phyloP scores from a whole-genome alignment of 768 basidiomycete species.

The Chlorophyllum brunneum region DNA sequence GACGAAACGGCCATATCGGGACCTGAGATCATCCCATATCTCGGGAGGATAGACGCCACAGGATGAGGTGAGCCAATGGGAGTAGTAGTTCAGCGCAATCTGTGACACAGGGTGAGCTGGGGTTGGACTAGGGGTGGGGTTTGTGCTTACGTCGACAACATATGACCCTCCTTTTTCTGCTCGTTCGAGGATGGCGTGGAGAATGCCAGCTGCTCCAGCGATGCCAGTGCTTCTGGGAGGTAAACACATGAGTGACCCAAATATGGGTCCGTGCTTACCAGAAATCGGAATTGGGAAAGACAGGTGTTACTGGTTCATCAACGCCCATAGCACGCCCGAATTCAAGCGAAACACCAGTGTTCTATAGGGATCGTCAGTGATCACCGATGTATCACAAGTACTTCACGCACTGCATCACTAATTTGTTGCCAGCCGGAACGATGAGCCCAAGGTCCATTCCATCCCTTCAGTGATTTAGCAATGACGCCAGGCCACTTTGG shows the following conservation, averaged over 20 bases:
- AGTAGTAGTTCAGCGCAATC: constrained; percentile 24
- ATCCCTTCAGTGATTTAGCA: constrained; percentile 15
- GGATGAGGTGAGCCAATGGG: constrained; percentile 21
- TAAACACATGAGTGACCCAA: not conserved
- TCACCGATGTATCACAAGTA: too few relatives aligned
- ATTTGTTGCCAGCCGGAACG: constrained; percentile 23
- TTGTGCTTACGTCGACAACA: constrained; percentile 18
- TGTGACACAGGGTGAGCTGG: not conserved
- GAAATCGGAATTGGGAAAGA: constrained; percentile 20
- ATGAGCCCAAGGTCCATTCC: constrained; percentile 22
- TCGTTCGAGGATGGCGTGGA: constrained; percentile 18
- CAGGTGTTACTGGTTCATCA: constrained; percentile 20
- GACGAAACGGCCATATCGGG: constrained; percentile 13
- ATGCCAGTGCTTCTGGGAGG: constrained; percentile 21
- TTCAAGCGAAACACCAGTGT: constrained; percentile 18
- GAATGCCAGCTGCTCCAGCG: constrained; percentile 17
- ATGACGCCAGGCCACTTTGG: too few relatives aligned
- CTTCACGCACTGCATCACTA: constrained; percentile 21
- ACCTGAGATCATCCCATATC: constrained; percentile 20
- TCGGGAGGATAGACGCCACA: constrained; percentile 18
- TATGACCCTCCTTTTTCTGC: constrained; percentile 20
- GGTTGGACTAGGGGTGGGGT: not conserved
- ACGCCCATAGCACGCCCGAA: constrained; percentile 20
- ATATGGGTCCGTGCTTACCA: constrained; percentile 6
- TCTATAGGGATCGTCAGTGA: constrained; percentile 6